Conservation (phyloP, 371 early-diverging fungal species). For the Mucor piriformis region DNA sequence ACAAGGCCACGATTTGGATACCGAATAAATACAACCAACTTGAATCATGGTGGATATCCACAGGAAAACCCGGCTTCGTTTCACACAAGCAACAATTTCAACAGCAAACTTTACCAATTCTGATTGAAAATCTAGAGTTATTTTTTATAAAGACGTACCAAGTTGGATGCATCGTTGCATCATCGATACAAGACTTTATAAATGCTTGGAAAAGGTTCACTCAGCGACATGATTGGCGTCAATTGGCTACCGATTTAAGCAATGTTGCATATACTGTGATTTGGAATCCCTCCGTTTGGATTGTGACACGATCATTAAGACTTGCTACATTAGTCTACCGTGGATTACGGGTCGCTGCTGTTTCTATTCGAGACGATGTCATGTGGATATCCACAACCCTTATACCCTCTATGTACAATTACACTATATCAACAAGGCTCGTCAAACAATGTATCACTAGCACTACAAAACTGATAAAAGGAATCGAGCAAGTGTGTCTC, state of each 20-base stretch:
- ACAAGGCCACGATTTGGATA: slow-evolving; percentile 31
- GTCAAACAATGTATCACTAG: not conserved
- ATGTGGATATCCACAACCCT: slow-evolving; percentile 18
- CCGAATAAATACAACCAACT: slow-evolving; percentile 18
- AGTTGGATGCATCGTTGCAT: slow-evolving; percentile 1
- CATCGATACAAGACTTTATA: not conserved
- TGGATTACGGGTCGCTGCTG: slow-evolving; percentile 5
- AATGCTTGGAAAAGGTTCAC: slow-evolving; percentile 25
- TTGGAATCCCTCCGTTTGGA: slow-evolving; percentile 19
- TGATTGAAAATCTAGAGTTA: not conserved
- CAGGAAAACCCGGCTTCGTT: slow-evolving; percentile 16
- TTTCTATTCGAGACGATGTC: slow-evolving; percentile 24
- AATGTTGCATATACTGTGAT: slow-evolving; percentile 14
- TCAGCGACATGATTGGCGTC: slow-evolving; percentile 35
- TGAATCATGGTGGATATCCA: slow-evolving; percentile 30
- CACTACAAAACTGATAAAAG: not conserved
- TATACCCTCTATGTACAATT: slow-evolving; percentile 14
- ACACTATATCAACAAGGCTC: slow-evolving; percentile 10
- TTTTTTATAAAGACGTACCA: not conserved
- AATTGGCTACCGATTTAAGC: slow-evolving; percentile 22
- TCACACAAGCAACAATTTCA: not conserved
- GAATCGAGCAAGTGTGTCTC: not conserved
- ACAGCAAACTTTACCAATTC: slow-evolving; percentile 5
- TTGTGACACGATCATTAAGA: slow-evolving; percentile 8
- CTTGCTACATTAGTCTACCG: slow-evolving; percentile 20